Evolutionary conservation across 2,329 filamentous ascomycete species (phyloP).

Genomic region (Penicillium sp.): DNA sequence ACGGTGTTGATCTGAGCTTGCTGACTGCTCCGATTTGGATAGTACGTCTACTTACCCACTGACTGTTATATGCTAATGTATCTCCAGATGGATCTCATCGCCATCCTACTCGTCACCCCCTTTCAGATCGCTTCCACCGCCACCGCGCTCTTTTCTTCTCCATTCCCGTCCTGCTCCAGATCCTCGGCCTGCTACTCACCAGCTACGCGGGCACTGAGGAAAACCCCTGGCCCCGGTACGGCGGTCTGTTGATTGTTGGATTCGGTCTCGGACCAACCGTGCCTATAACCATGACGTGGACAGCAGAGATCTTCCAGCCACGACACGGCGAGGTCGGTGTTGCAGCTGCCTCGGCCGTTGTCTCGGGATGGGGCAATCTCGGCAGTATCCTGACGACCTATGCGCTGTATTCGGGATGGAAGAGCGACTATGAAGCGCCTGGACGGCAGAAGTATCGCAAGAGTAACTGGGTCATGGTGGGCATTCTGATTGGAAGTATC

Average conservation of each 20-base stretch:
- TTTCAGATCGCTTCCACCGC: slow-evolving; percentile 80
- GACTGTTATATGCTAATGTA: neutral
- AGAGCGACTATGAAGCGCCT: slow-evolving; percentile 59
- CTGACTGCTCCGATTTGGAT: slow-evolving; percentile 91
- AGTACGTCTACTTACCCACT: slow-evolving; percentile 47
- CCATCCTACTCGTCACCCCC: slow-evolving; percentile 76
- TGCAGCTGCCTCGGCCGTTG: slow-evolving; percentile 75
- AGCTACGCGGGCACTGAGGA: slow-evolving; percentile 61
- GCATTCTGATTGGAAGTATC: slow-evolving; percentile 74
- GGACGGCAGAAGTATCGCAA: slow-evolving; percentile 69
- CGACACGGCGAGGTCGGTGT: slow-evolving; percentile 89
- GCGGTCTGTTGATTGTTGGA: slow-evolving; percentile 80
- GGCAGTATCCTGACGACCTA: slow-evolving; percentile 85
- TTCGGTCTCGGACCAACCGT: slow-evolving; percentile 88
- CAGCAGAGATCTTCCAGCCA: slow-evolving; percentile 80
- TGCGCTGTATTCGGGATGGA: slow-evolving; percentile 82
- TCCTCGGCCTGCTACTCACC: slow-evolving; percentile 70
- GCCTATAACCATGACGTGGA: slow-evolving; percentile 92
- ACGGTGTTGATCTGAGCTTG: slow-evolving; percentile 69
- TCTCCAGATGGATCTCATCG: slow-evolving; percentile 72
- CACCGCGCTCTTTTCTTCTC: slow-evolving; percentile 78
- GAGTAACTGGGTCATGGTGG: slow-evolving; percentile 85
- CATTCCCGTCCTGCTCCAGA: slow-evolving; percentile 69
- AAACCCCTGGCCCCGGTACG: slow-evolving; percentile 77
- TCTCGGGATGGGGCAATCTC: slow-evolving; percentile 80